phyloP scores from a whole-genome alignment of 768 basidiomycete species.

The Lentinus brumalis region DNA sequence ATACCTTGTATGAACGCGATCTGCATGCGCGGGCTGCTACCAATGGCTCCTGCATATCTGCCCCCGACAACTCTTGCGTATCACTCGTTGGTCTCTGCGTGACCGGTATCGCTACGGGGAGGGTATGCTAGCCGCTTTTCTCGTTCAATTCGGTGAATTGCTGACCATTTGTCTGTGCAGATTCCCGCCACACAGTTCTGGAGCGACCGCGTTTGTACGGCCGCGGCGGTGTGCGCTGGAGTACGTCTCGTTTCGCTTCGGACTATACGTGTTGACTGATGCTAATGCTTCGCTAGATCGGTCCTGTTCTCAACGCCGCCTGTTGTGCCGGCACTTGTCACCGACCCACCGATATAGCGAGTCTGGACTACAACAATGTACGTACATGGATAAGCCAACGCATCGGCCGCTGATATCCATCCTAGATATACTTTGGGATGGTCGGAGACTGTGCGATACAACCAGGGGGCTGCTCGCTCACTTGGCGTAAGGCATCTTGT shows the following conservation, averaged over 20 bases:
- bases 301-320: not conserved
- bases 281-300: not conserved
- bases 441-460: conserved; percentile 1
- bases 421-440: not conserved
- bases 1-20: not conserved
- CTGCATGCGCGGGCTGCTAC: not conserved
- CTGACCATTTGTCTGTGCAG: not conserved
- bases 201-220: conserved; percentile 1
- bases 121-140: not conserved
- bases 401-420: not conserved
- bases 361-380: conserved; percentile 4
- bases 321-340: conserved; percentile 9
- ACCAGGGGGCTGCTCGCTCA: not conserved
- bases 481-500: conserved; percentile 1
- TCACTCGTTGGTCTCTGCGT: not conserved
- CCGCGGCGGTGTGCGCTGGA: conserved; percentile 1
- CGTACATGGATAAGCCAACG: not conserved
- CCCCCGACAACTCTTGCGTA: not conserved
- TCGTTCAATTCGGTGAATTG: too few species aligned
- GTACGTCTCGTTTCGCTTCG: not conserved
- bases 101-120: not conserved
- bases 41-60: conserved; percentile 1
- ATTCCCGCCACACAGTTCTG: not conserved
- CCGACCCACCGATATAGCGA: not conserved
- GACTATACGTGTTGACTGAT: not conserved